A percentile compares a stretch with the other conserved stretches of the same genome.
Conservation (phyloP, 2,329 filamentous ascomycete species). For the Aspergillus hortae region DNA sequence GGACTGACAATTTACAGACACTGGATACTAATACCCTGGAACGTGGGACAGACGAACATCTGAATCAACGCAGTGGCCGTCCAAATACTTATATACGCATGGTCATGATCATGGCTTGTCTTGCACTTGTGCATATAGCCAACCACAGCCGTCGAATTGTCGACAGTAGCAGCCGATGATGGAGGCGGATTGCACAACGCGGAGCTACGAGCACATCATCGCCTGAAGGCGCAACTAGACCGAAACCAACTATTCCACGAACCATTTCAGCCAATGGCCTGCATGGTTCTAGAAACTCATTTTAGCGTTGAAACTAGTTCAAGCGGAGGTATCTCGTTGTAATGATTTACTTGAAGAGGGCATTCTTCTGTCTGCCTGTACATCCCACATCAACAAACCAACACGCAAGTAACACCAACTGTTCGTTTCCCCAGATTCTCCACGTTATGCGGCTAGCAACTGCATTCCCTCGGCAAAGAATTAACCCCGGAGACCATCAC, state of each 20-base stretch:
- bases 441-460: background rate
- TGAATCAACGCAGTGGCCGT: background rate
- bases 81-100: background rate
- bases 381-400: too few relatives aligned
- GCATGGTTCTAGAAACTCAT: background rate
- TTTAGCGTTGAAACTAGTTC: background rate
- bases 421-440: background rate
- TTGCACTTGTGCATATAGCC: background rate
- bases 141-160: background rate
- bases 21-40: background rate
- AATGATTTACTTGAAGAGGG: background rate
- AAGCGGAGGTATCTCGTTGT: background rate
- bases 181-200: conserved; percentile 17
- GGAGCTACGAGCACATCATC: conserved; percentile 23
- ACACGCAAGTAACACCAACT: background rate
- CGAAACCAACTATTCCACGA: background rate
- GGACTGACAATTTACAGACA: background rate
- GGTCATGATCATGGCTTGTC: background rate
- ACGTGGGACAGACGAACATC: background rate
- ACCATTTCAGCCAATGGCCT: background rate
- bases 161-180: background rate
- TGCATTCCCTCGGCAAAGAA: background rate
- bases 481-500: background rate
- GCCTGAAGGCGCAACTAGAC: conserved; percentile 1
- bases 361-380: background rate